Conservation (phyloP, 768 basidiomycete species). For the Lentinus brumalis region DNA sequence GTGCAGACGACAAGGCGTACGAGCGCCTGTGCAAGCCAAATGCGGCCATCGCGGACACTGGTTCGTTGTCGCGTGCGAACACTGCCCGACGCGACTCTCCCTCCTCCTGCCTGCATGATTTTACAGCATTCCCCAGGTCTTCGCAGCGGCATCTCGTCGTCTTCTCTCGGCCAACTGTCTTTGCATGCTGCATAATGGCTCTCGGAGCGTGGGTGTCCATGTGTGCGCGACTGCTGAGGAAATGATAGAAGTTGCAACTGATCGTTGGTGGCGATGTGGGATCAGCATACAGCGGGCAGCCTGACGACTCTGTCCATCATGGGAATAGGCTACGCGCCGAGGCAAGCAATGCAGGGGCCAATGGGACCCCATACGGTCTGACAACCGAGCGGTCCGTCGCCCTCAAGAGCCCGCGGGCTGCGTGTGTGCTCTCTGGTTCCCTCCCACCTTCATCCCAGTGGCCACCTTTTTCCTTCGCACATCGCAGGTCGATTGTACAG, state of each 20-base stretch:
- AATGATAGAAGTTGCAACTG: slow-evolving; percentile 9
- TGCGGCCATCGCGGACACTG: no score
- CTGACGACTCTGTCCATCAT: slow-evolving; percentile 16
- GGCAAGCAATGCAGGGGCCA: slow-evolving; percentile 10
- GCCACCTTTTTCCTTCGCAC: slow-evolving; percentile 21
- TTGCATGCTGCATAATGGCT: no score
- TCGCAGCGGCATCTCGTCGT: no score
- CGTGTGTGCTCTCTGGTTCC: slow-evolving; percentile 9
- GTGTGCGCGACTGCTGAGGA: background rate
- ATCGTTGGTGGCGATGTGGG: slow-evolving; percentile 21
- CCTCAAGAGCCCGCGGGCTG: slow-evolving; percentile 7
- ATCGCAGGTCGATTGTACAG: slow-evolving; percentile 25
- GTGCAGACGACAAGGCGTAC: no score
- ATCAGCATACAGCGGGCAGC: slow-evolving; percentile 8
- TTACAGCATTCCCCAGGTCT: no score
- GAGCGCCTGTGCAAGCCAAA: no score
- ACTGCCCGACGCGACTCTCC: no score
- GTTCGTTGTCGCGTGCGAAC: no score
- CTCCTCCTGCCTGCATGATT: no score
- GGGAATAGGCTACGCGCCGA: slow-evolving; percentile 6
- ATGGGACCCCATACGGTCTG: slow-evolving; percentile 8
- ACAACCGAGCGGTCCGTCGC: slow-evolving; percentile 14
- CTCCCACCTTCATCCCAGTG: slow-evolving; percentile 17
- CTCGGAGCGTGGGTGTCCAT: no score
- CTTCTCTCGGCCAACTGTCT: no score